Evolutionary conservation across 1,139 yeast genomes (phyloP).

Genomic region (Yamadazyma dushanensis): DNA sequence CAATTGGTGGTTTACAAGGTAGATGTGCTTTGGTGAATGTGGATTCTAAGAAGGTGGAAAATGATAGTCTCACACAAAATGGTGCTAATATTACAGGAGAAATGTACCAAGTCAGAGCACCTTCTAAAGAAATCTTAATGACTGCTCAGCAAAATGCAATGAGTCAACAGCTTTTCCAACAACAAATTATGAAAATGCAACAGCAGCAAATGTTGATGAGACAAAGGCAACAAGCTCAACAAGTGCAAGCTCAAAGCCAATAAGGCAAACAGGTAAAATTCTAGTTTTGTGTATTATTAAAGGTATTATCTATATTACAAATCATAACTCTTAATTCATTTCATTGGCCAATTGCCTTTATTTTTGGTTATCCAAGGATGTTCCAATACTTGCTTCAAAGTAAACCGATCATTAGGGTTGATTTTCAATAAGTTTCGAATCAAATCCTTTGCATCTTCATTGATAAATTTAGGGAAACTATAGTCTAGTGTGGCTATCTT

Average conservation of each 20-base stretch:
- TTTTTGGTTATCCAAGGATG: conserved; percentile 87
- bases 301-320: conserved; percentile 1
- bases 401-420: conserved; percentile 66
- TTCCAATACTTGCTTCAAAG: conserved; percentile 56
- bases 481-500: conserved; percentile 78
- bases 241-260: conserved; percentile 1
- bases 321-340: conserved; percentile 6
- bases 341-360: conserved; percentile 44
- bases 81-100: conserved; percentile 55
- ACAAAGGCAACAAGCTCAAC: conserved; percentile 30
- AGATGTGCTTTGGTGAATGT: conserved; percentile 74
- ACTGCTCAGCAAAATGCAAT: conserved; percentile 46
- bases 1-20: conserved; percentile 74
- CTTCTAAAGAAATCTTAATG: conserved; percentile 49
- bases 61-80: conserved; percentile 44
- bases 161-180: conserved; percentile 53
- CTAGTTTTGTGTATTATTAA: conserved; percentile 1
- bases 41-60: conserved; percentile 35
- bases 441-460: conserved; percentile 75
- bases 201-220: conserved; percentile 36
- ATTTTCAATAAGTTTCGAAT: conserved; percentile 60
- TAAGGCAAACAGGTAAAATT: background rate
- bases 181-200: conserved; percentile 46
- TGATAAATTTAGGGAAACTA: conserved; percentile 66
- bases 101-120: conserved; percentile 61